Base-by-base conservation (phyloP, 345 rosid genomes). In the Acer yangbiense region DNA sequence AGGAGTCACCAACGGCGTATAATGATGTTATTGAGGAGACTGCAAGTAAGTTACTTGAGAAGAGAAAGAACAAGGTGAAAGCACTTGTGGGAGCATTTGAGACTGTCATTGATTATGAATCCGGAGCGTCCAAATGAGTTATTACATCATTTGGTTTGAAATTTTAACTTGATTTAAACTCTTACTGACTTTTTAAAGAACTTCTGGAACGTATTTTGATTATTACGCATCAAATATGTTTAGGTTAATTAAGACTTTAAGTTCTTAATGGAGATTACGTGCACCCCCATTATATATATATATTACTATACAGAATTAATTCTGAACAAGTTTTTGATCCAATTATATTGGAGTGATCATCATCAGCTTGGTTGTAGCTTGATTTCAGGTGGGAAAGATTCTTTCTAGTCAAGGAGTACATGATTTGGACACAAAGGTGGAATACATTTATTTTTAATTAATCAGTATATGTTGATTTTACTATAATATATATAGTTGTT, bases 51-150 rank as follows among this genome's bases (percentile, higher is more conserved):
- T 86, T 93, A 18, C 84, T 88, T 57, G 90, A 86, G 83, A 80
- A 81, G 81, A 93, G 90, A 86, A 93, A 84, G 89, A 95, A 90
- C 93, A 95, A 89, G 73, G 98, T 95, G 70, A 86, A 73, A 68
- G 97, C 98, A 55, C 80, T 95, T 74, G 98, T 88, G 21, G 98
- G 98, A 43, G 98, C 98, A 23, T 95, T 95, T 67, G 90, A 95
- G 88, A 91, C 94, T 20, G 98, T 92, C 81, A 95, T 95, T 23
- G 96, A 90, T 77, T 87, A 91, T 69, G 93, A 94, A 87, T 77
- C 95, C 63, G 85, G 86, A 23, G 78, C 82, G 57, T 82, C 91
- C 71, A 88, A 87, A 82, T 84, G 80, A 84, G n/a, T 16, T 1
- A 73, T 16, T 18, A 10, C 5, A 12, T 50, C 4, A 4, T 50